Percentiles rank a stretch among this genome's conserved stretches.
Evolutionary conservation across 2,329 filamentous ascomycete genomes (phyloP).

Genomic region (Sarocladium brachiariae): DNA sequence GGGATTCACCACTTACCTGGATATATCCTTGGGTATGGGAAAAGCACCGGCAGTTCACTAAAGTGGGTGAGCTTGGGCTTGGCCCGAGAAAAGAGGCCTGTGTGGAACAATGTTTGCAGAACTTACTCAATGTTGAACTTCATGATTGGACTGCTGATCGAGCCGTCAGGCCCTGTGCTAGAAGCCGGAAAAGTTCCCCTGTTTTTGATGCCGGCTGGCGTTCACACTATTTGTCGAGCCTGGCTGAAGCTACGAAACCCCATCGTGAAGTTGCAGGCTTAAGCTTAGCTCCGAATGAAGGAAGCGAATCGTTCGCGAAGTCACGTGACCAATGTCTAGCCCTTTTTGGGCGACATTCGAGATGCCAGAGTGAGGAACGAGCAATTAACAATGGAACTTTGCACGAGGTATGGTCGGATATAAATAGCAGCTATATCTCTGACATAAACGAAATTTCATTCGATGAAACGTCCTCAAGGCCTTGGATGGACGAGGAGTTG

Average conservation of each 20-base stretch:
- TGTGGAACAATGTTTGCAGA: neutral
- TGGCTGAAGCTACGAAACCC: neutral
- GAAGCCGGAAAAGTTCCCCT: neutral
- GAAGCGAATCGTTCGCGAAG: constrained; percentile 17
- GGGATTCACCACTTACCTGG: constrained; percentile 33
- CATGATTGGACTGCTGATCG: constrained; percentile 26
- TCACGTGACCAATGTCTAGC: constrained; percentile 21
- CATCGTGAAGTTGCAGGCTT: constrained; percentile 5
- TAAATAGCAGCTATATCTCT: too few species aligned
- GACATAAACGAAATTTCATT: too few species aligned
- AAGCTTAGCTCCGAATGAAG: constrained; percentile 9
- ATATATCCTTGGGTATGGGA: constrained; percentile 54
- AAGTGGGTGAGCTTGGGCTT: constrained; percentile 2
- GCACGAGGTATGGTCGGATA: too few species aligned
- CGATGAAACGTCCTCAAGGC: too few species aligned
- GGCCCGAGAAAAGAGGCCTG: neutral
- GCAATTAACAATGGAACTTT: too few species aligned
- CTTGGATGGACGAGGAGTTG: too few species aligned
- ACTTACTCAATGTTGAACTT: constrained; percentile 46
- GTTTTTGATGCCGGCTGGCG: neutral
- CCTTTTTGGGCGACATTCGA: too few species aligned
- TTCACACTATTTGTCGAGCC: too few species aligned
- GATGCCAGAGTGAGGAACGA: too few species aligned
- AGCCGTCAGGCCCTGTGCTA: neutral
- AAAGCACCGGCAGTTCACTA: constrained; percentile 50